Conservation (phyloP, 345 rosid genomes). For the Hibiscus trionum region DNA sequence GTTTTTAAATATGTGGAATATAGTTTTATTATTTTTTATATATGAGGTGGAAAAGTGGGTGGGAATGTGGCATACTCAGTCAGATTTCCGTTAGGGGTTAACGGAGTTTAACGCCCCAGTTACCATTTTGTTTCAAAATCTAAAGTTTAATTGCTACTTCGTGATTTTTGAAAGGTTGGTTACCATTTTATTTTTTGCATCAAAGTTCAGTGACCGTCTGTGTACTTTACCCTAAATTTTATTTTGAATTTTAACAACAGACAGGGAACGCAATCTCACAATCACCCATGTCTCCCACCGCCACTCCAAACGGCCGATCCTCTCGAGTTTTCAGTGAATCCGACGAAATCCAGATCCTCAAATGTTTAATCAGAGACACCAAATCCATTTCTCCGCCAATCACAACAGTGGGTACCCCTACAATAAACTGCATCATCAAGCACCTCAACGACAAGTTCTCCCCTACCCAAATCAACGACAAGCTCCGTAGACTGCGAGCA, state of each 20-base stretch:
- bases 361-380: not conserved
- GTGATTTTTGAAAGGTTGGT: too few species aligned
- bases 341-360: conserved; percentile 9
- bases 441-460: conserved; percentile 3
- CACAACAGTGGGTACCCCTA: not conserved
- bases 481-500: conserved; percentile 7
- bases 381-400: not conserved
- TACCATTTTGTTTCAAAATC: too few species aligned
- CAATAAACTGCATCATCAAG: not conserved
- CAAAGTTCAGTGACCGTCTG: too few species aligned
- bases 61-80: too few species aligned
- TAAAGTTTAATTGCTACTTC: too few species aligned
- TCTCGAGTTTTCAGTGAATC: conserved; percentile 10
- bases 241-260: not conserved
- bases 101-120: too few species aligned
- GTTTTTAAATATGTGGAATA: too few species aligned
- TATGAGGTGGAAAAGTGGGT: too few species aligned
- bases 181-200: too few species aligned
- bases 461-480: conserved; percentile 7
- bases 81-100: too few species aligned
- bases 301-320: conserved; percentile 7
- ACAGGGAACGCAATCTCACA: not conserved
- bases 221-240: too few species aligned
- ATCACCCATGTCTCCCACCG: not conserved
- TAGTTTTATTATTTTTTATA: too few species aligned